A percentile compares a stretch with the other conserved stretches of the same genome.
Conservation (phyloP, 2,329 filamentous ascomycete genomes). For the Diaporthe batatas region DNA sequence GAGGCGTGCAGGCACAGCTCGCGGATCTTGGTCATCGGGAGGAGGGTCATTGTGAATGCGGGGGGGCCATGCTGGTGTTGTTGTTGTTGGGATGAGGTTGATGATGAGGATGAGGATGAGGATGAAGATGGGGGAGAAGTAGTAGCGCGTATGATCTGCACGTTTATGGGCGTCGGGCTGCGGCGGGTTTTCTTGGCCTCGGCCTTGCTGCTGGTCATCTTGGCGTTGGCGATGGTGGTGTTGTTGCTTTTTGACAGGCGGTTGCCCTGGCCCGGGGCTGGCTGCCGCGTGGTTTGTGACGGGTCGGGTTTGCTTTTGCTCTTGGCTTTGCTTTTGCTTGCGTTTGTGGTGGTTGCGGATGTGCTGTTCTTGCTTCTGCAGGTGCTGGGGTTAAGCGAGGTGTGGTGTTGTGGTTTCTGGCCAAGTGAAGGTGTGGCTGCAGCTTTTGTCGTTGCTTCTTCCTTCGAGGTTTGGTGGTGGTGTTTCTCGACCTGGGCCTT, state of each 20-base stretch:
- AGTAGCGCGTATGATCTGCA: slow-evolving; percentile 17
- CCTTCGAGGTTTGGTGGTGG: neutral
- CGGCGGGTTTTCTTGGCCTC: neutral
- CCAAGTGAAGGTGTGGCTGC: neutral
- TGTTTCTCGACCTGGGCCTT: neutral
- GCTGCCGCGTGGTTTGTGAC: neutral
- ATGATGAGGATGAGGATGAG: neutral
- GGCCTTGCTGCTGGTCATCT: neutral
- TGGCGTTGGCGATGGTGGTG: slow-evolving; percentile 6
- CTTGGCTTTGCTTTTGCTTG: neutral
- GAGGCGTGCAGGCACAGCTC: slow-evolving; percentile 35
- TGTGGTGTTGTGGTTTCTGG: slow-evolving; percentile 3
- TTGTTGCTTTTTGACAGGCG: neutral
- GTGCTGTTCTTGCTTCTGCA: neutral
- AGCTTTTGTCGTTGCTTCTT: neutral
- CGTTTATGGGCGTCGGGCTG: slow-evolving; percentile 10
- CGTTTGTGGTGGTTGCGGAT: neutral
- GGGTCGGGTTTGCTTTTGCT: neutral
- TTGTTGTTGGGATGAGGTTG: neutral
- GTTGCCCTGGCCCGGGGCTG: neutral
- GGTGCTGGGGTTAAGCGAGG: neutral
- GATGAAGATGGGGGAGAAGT: neutral
- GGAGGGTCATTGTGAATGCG: slow-evolving; percentile 36
- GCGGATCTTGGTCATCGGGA: slow-evolving; percentile 35
- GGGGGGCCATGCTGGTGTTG: neutral